Base-by-base conservation (phyloP, 805 yeast genomes). In the Torulaspora gathmanii region DNA sequence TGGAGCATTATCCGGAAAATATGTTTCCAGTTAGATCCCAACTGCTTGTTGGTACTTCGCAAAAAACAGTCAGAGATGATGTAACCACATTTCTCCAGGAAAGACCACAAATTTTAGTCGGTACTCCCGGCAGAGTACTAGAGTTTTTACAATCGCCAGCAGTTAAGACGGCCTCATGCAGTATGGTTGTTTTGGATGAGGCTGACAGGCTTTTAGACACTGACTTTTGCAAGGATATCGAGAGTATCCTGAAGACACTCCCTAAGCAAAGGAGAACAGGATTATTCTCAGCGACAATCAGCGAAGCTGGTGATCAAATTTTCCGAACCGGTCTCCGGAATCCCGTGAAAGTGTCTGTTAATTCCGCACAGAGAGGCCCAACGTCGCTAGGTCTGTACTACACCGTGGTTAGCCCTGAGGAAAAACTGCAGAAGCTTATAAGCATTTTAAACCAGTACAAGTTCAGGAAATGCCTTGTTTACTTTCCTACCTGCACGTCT, bases 261-360 rank as follows among this genome's bases (percentile, higher is more conserved):
- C 99, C 99, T 0, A 83, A 86, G 54, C 99, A 91, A 67, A 79
- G 95, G 57, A 75, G 99, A 58, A 88, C 95, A 0, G 99, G 98
- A 1, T 70, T 91, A 15, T 91, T 91, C 60, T 88, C 96, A 1
- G 99, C 99, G 1, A 93, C 99, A 0, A 80, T 93, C 40, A 78
- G 86, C 5, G 81, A 86, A 45, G 93, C 96, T 0, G 88, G 93
- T 9, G 72, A 77, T 28, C 78, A 79, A 41, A 78, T 93, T 20
- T 87, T 88, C 61, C 80, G 84, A 46, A 83, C 95, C 1, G 98
- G 98, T 13, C 79, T 93, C 78, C 76, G 95, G 44, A 91, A 93
- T 61, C 99, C 99, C 0, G 95, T 91, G 10, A 85, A 82, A 57
- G 76, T 93, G 25, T 77, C 83, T 2, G 99, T 91, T 16, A 83